phyloP scores from a whole-genome alignment of 2,329 filamentous ascomycete genomes.

The Neonectria ditissima region DNA sequence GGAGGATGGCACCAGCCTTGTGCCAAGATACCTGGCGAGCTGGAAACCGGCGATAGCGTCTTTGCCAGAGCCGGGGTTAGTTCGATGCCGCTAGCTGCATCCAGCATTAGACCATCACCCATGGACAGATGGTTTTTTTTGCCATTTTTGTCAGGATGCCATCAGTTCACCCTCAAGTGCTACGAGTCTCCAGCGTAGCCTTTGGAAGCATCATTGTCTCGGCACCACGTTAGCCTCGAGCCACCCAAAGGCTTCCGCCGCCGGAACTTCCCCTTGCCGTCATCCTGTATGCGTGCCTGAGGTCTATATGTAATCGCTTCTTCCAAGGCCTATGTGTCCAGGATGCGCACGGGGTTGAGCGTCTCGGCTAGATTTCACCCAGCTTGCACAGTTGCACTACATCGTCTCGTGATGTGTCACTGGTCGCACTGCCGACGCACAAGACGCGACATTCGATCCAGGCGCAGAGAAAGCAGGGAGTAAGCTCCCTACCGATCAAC shows the following conservation, averaged over 20 bases:
- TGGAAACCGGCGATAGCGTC: constrained; percentile 1
- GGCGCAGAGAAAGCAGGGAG: not conserved
- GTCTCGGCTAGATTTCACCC: constrained; percentile 36
- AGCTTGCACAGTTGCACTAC: constrained; percentile 26
- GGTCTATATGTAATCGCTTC: not conserved
- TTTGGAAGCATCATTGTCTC: not conserved
- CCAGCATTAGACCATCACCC: not conserved
- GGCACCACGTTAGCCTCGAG: not conserved
- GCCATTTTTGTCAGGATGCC: not conserved
- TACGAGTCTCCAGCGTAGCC: not conserved
- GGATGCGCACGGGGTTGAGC: constrained; percentile 7
- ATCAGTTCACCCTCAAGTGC: not conserved
- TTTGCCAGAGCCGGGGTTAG: not conserved
- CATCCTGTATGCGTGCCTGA: not conserved
- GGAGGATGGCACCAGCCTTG: not conserved
- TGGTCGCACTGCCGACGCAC: constrained; percentile 29
- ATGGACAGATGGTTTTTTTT: not conserved
- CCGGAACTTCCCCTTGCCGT: not conserved
- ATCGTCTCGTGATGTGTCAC: constrained; percentile 29
- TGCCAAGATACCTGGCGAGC: constrained; percentile 8
- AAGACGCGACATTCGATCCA: not conserved
- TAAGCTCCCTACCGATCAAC: not conserved
- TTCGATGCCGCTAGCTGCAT: constrained; percentile 12
- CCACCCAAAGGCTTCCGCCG: not conserved
- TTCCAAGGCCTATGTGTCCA: not conserved